Conservation (phyloP, 257 asterid species). For the Salvia splendens region DNA sequence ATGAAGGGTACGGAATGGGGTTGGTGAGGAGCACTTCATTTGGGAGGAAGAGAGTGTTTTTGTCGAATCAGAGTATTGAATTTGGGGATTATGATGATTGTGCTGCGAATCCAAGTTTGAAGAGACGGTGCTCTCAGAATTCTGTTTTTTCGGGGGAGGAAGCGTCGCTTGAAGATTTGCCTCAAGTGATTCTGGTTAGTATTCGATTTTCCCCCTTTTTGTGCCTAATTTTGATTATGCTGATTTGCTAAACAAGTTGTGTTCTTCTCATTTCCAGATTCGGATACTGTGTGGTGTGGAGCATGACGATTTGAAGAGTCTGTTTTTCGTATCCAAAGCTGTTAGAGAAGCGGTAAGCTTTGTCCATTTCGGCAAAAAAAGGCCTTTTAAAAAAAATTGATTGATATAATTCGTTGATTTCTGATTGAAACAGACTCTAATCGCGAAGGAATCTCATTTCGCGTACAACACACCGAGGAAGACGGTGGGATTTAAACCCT, state of each 20-base stretch:
- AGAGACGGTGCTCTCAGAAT: conserved; percentile 45
- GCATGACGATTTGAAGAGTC: conserved; percentile 76
- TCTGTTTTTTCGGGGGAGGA: conserved; percentile 28
- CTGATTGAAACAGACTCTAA: conserved; percentile 49
- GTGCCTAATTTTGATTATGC: conserved; percentile 2
- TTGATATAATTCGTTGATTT: not conserved
- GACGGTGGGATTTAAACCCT: conserved; percentile 36
- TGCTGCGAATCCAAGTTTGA: conserved; percentile 31
- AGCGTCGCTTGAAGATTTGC: conserved; percentile 42
- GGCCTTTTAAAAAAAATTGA: too few relatives aligned
- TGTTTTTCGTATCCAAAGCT: conserved; percentile 57
- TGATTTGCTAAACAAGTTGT: not conserved
- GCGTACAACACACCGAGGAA: conserved; percentile 66
- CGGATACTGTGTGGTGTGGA: conserved; percentile 73
- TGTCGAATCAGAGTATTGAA: conserved; percentile 35
- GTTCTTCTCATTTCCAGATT: conserved; percentile 43
- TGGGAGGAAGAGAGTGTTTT: conserved; percentile 63
- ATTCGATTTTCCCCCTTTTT: not conserved
- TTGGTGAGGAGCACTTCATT: conserved; percentile 60
- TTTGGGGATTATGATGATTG: conserved; percentile 29
- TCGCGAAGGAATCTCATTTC: conserved; percentile 66
- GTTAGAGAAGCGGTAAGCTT: conserved; percentile 63
- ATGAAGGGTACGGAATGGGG: conserved; percentile 44
- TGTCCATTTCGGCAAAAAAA: not conserved
- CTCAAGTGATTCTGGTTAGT: conserved; percentile 45